Evolutionary conservation across 2,329 filamentous ascomycete genomes (phyloP), one percentile per base, ranked within the genome.

Genomic region (Lachnellula cervina): DNA sequence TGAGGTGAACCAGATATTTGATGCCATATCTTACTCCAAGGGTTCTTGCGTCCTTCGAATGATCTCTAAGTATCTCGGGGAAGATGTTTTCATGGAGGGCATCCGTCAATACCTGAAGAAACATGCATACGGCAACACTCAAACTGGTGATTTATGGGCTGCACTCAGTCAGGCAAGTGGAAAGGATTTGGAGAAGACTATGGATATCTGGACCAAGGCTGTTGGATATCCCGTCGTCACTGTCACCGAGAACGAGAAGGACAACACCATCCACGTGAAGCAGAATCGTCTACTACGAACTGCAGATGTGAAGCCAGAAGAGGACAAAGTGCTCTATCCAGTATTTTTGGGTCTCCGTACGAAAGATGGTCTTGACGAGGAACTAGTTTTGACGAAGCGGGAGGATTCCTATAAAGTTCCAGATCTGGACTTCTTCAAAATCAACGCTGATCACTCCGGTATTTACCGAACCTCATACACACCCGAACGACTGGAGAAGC

Each of bases 1-100:
- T 65, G 91, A 97, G 73, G 92, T 97, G 71, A 96, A 96, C 74
- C 92, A 97, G 75, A 97, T 97, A 64, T 97, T 97, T 66, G 93
- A 97, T 70, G 90, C 91, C 60, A 97, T 97, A 63, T 97, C 93
- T 1, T 97, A 97, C 75, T 92, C 90, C 54, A 97, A 97, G 77
- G 93, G 93, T 17, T 97, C 92, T 11, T 96, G 91, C 66, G 92
- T 97, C 35, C 80, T 97, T 59, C 89, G 93, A 69, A 97, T 97
- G 93, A 92, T 97, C 63, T 96, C 93, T 19, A 96, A 91, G 63
- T 95, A 96, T 68, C 79, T 97, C 23, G 93, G 93, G 50, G 93
- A 97, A 72, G 90, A 97, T 44, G 80, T 83, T 17, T 97, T 97
- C 79, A 84, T 97, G 70, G 89, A 97, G 71, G 93, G 93, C 69